A percentile compares a stretch with the other conserved stretches of the same genome.
Conservation (phyloP, 139 green algal genomes). For the Coccomyxa sp. region DNA sequence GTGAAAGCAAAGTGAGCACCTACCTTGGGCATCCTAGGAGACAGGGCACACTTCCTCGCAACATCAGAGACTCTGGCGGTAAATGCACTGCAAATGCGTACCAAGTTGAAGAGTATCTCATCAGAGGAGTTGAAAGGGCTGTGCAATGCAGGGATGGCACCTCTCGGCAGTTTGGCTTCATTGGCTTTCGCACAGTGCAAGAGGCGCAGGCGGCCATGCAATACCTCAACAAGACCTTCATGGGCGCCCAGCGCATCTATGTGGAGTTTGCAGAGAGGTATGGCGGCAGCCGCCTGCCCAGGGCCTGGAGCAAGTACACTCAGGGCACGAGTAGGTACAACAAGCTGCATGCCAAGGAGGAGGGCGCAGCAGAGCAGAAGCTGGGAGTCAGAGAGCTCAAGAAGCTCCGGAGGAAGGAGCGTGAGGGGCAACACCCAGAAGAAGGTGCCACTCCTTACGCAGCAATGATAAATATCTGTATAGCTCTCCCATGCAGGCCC, state of each 20-base stretch:
- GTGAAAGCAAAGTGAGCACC: slow-evolving; percentile 72
- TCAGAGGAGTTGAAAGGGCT: neutral
- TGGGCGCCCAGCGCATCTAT: slow-evolving; percentile 77
- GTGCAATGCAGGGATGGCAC: slow-evolving; percentile 73
- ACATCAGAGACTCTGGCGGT: neutral
- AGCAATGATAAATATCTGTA: no score
- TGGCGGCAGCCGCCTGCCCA: slow-evolving; percentile 34
- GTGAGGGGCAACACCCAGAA: slow-evolving; percentile 6
- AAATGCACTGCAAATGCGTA: neutral
- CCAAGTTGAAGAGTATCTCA: neutral
- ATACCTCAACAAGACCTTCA: slow-evolving; percentile 89
- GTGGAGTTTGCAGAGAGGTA: slow-evolving; percentile 78
- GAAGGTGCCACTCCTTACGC: slow-evolving; percentile 9
- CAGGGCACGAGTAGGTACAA: slow-evolving; percentile 18
- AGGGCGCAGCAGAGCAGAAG: neutral
- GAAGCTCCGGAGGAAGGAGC: slow-evolving; percentile 19
- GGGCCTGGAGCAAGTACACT: slow-evolving; percentile 90
- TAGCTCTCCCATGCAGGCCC: neutral
- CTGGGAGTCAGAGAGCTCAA: slow-evolving; percentile 15
- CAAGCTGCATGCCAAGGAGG: slow-evolving; percentile 5
- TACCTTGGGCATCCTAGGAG: neutral
- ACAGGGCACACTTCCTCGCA: no score
- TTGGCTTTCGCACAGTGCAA: slow-evolving; percentile 79
- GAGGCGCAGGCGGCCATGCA: slow-evolving; percentile 67
- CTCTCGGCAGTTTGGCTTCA: slow-evolving; percentile 90